Evolutionary conservation across 2,329 filamentous ascomycete species (phyloP).

Genomic region (Drechslera avenae): DNA sequence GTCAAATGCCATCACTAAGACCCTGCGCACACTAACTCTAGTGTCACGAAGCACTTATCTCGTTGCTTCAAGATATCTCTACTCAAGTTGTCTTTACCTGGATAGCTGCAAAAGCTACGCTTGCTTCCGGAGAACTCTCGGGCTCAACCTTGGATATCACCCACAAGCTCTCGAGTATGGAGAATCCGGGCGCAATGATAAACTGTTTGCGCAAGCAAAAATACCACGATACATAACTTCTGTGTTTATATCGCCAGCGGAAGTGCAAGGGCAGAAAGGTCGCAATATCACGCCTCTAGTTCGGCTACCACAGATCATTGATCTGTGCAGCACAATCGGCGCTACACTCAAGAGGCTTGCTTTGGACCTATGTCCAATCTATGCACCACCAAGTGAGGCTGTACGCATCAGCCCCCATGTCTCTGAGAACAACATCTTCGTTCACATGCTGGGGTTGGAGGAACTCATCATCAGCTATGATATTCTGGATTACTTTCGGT

Average conservation of each 20-base stretch:
- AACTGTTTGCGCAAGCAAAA: constrained; percentile 22
- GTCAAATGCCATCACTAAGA: constrained; percentile 25
- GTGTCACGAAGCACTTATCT: constrained; percentile 29
- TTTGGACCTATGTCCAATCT: constrained; percentile 29
- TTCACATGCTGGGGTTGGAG: constrained; percentile 29
- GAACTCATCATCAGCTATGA: constrained; percentile 35
- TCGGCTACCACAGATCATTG: constrained; percentile 32
- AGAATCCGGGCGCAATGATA: constrained; percentile 25
- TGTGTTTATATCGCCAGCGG: constrained; percentile 27
- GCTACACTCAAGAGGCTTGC: constrained; percentile 28
- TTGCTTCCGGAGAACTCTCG: constrained; percentile 32
- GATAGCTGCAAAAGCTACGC: constrained; percentile 23
- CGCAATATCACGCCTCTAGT: constrained; percentile 18
- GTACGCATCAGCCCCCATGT: constrained; percentile 14
- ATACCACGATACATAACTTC: constrained; percentile 24
- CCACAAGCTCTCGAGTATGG: constrained; percentile 29
- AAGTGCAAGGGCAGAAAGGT: constrained; percentile 5
- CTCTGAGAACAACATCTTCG: constrained; percentile 26
- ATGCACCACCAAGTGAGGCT: constrained; percentile 19
- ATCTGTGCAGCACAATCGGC: constrained; percentile 25
- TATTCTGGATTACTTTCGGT: constrained; percentile 28
- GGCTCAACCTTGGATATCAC: constrained; percentile 24
- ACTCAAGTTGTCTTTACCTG: constrained; percentile 33
- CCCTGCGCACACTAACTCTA: constrained; percentile 33
- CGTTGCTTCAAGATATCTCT: constrained; percentile 33